Evolutionary conservation across 805 yeast species (phyloP), one percentile per base, ranked within the genome.

Genomic region (Tetrapisispora arboricola): DNA sequence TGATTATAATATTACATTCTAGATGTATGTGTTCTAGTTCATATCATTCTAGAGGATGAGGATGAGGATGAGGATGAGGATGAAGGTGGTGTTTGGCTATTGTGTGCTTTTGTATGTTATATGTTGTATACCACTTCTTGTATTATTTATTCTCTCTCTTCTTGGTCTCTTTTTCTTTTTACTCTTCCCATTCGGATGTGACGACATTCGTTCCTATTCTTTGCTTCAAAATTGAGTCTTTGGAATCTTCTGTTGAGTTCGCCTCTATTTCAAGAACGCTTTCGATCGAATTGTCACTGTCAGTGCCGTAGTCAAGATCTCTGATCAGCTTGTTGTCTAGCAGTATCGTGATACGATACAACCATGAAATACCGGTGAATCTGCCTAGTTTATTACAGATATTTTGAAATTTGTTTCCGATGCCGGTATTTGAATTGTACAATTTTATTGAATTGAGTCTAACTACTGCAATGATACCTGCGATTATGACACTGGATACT

Each of bases 401-500:
- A 6, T 25, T 20, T 20, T 43, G 32, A 41, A 45, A 50, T 11
- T 16, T 18, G 11, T 15, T 15, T 17, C 42, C 42, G 17, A 33
- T 17, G 12, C 9, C 13, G 20, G 42, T 36, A 18, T 38, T 22
- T 15, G 38, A 12, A 15, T 42, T 21, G 45, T 52, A 49, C 1
- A 54, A 19, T 41, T 54, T 55, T 34, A 58, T 38, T 2, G 49
- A 15, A 0, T 55, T 42, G 27, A 74, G 56, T 61, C 92, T 71
- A 13, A 68, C 19, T 3, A 53, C 78, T 21, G 82, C 70, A 33
- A 71, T 67, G 22, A 67, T 51, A 12, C 74, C 60, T 2, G 84
- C 78, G 45, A 79, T 66, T 6, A 80, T 46, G 2, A 87, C 48
- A 10, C 90, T 86, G 21, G 90, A 94, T 31, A 79, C 70, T 6